Evolutionary conservation across 176 grass and related monocot species (phyloP), one percentile per base, ranked within the genome.

Genomic region (Raddia guianensis): DNA sequence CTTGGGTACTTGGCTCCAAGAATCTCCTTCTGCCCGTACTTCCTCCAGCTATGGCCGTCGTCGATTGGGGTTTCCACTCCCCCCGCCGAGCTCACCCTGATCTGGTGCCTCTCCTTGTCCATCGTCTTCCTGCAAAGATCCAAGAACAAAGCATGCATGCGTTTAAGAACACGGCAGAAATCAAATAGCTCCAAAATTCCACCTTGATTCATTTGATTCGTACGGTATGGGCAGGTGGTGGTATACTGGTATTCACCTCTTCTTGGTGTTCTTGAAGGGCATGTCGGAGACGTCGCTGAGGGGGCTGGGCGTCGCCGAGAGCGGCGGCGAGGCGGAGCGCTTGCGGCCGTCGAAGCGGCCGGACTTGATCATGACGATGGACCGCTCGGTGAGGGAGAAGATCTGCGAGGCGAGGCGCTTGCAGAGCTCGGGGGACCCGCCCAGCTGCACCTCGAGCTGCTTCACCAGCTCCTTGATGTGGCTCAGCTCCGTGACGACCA

Each of bases 1-100:
- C 94, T 97, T 20, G 89, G 89, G 82, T 89, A 18, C 66, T 68
- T 91, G 54, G 88, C 43, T 81, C 86, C 88, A 35, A 91, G 84
- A n/a, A 97, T 94, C 40, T 90, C 87, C 72, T 97, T 91, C 79
- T 97, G 91, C 1, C 94, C 94, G 20, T 94, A 97, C 63, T 97
- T 97, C 70, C 91, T 90, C 94, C 94, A 97, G 78, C 89, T 83
- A 66, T 84, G 86, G 35, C 94, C 94, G 62, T 97, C 94, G 2
- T 97, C 91, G 0, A 89, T 51, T 0, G 60, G 71, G 53, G 56
- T 84, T 8, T 85, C 93, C 12, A 69, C 61, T 65, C 79, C 86
- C 5, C 15, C 86, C 12, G 18, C 57, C 13, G 87, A 72, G 63
- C 57, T 77, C 66, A 97, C 77, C 72, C 77, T 85, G 42, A 97